Evolutionary conservation across 2,329 filamentous ascomycete genomes (phyloP).

Genomic region (Teratosphaeria zuluensis): DNA sequence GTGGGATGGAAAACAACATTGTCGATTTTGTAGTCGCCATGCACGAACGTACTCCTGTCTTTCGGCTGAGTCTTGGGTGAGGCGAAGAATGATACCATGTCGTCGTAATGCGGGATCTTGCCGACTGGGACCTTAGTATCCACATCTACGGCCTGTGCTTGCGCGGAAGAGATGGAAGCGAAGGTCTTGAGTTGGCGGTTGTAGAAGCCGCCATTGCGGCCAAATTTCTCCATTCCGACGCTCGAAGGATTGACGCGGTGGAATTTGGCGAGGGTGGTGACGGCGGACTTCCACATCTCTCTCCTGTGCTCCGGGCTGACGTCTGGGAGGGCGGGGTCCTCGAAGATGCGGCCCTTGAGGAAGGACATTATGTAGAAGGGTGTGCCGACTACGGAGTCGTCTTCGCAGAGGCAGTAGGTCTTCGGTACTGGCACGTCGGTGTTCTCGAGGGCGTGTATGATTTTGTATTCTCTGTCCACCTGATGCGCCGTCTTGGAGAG

Average conservation of each 20-base stretch:
- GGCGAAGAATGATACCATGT: constrained; percentile 69
- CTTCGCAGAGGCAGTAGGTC: constrained; percentile 77
- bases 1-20: constrained; percentile 69
- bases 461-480: constrained; percentile 89
- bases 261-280: constrained; percentile 73
- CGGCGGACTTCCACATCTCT: constrained; percentile 77
- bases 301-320: constrained; percentile 59
- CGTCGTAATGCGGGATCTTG: constrained; percentile 70
- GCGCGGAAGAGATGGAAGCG: constrained; percentile 63
- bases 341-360: constrained; percentile 85
- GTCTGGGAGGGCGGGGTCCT: constrained; percentile 72
- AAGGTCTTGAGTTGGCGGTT: constrained; percentile 78
- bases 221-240: constrained; percentile 64
- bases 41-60: constrained; percentile 71
- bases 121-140: constrained; percentile 72
- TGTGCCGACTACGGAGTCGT: constrained; percentile 69
- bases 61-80: constrained; percentile 59
- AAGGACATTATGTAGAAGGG: constrained; percentile 98
- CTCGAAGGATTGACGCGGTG: constrained; percentile 61
- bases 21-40: constrained; percentile 87
- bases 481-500: constrained; percentile 90
- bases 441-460: constrained; percentile 69
- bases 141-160: constrained; percentile 64
- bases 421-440: constrained; percentile 81
- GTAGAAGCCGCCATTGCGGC: constrained; percentile 70